Base-by-base conservation (phyloP, 192 early-diverging fungal species). In the Bifiguratus adelaidae region DNA sequence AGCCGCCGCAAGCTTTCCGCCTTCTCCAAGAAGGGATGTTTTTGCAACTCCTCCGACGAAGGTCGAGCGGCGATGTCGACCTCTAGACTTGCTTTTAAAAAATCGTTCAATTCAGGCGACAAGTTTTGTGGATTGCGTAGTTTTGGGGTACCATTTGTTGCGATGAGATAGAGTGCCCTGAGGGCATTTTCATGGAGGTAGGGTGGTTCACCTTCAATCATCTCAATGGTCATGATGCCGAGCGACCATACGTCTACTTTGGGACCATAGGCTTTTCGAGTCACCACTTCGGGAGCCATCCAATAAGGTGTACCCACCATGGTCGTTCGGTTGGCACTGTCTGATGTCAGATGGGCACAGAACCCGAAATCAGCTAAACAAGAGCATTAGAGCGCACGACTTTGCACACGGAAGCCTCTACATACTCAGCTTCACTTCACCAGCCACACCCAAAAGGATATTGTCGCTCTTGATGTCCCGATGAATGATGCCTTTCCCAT, bases 261-360 rank as follows among this genome's bases (percentile, higher is more conserved):
- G 19, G 74, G 73, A 0, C 81, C 82, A 48, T 84, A 84, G 53
- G 83, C 83, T 63, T 88, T 86, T 33, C 77, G 82, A 48, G 70
- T 84, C 3, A 91, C 85, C 4, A 91, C 88, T 62, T 91, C 88
- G 30, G 88, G 88, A 33, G 88, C 83, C 88, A 91, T 91, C 88
- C 88, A 89, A 67, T 86, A 91, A 19, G 88, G 84, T 16, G 86
- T 89, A 23, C 72, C 87, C 4, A 78, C 86, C 74, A 84, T 83
- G 2, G 81, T 89, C 7, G 80, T 80, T 21, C 86, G 74, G 55
- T 87, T 88, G 40, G 74, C 69, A 52, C 78, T 74, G 47, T 68
- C 76, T 49, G 80, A 85, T 9, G 76, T 76, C 23, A 91, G 71
- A 58, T 85, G 80, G 6, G 88, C 89, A 50, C 85, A 91, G 60